Percentiles rank a stretch among this genome's conserved stretches.
These are phyloP conservation scores for Alternaria rosae DNA, from an alignment of 2,329 filamentous ascomycete species.

Conservation along the genomic window DNA sequence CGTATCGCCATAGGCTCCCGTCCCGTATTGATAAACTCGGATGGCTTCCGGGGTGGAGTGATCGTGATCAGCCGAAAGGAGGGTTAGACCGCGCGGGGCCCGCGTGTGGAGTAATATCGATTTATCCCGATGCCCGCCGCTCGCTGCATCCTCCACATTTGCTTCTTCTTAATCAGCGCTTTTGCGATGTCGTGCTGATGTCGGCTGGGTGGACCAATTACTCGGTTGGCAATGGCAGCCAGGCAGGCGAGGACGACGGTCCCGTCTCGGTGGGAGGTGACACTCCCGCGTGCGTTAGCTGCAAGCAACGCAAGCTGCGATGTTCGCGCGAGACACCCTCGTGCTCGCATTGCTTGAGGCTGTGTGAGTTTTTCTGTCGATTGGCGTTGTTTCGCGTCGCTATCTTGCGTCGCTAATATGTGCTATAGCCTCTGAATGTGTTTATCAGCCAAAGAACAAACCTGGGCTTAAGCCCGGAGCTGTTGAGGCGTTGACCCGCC, in stretches of 20 bases:
- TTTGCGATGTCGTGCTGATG: slow-evolving; percentile 37
- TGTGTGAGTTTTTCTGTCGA: slow-evolving; percentile 31
- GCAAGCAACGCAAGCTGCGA: slow-evolving; percentile 43
- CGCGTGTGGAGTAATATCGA: slow-evolving; percentile 31
- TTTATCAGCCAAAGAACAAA: slow-evolving; percentile 44
- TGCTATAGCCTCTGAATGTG: slow-evolving; percentile 35
- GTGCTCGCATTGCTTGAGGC: slow-evolving; percentile 44
- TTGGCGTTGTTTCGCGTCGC: background rate
- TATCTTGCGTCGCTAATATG: slow-evolving; percentile 15
- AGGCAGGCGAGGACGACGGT: slow-evolving; percentile 35
- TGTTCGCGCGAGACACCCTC: slow-evolving; percentile 42
- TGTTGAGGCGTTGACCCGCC: slow-evolving; percentile 43
- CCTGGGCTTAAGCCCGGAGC: slow-evolving; percentile 45
- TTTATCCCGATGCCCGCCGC: slow-evolving; percentile 38
- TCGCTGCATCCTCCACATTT: slow-evolving; percentile 31
- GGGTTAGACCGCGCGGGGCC: slow-evolving; percentile 31
- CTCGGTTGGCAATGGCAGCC: slow-evolving; percentile 34
- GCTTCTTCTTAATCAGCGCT: slow-evolving; percentile 22
- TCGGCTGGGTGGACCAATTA: slow-evolving; percentile 45
- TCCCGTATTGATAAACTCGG: background rate
- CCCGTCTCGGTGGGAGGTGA: slow-evolving; percentile 36
- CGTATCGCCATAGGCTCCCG: background rate
- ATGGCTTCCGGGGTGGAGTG: slow-evolving; percentile 3
- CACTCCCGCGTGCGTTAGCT: slow-evolving; percentile 41
- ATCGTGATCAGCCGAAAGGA: slow-evolving; percentile 28